Percentiles rank a stretch among this genome's conserved stretches.
Evolutionary conservation across 169 alveolate species (phyloP).

Genomic region (Plasmodium chabaudi): DNA sequence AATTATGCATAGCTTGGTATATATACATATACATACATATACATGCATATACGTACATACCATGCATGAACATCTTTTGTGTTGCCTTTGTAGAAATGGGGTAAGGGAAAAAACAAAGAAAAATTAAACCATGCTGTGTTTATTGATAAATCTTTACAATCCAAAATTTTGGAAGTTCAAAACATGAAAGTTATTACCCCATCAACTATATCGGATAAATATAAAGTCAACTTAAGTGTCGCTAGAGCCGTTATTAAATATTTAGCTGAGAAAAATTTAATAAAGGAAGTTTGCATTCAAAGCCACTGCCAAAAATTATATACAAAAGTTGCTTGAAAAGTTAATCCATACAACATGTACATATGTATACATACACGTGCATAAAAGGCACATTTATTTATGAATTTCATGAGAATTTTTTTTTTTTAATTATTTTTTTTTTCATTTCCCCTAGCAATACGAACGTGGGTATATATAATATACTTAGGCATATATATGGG

Average conservation of each 20-base stretch:
- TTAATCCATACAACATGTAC: background rate
- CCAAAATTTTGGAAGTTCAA: constrained; percentile 93
- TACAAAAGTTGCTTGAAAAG: constrained; percentile 81
- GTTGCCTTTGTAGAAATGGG: constrained; percentile 90
- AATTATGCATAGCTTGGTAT: background rate
- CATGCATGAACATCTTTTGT: too few species aligned
- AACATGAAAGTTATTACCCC: constrained; percentile 94
- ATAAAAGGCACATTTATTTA: too few species aligned
- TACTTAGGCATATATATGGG: too few species aligned
- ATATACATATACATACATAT: background rate
- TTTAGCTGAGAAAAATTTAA: constrained; percentile 86
- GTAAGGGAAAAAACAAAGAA: constrained; percentile 93
- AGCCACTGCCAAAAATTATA: constrained; percentile 89
- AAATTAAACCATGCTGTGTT: constrained; percentile 96
- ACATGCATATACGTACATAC: background rate
- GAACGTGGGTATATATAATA: too few species aligned
- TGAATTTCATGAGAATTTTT: too few species aligned
- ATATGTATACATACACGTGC: background rate
- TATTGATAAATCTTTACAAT: constrained; percentile 93
- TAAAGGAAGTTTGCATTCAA: constrained; percentile 90
- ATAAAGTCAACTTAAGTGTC: constrained; percentile 92
- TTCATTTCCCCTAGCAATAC: too few species aligned
- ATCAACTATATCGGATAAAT: constrained; percentile 92
- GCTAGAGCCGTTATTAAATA: constrained; percentile 92
- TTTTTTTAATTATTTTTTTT: too few species aligned